phyloP scores from a whole-genome alignment of 257 asterid species.

The Solanum boliviense region DNA sequence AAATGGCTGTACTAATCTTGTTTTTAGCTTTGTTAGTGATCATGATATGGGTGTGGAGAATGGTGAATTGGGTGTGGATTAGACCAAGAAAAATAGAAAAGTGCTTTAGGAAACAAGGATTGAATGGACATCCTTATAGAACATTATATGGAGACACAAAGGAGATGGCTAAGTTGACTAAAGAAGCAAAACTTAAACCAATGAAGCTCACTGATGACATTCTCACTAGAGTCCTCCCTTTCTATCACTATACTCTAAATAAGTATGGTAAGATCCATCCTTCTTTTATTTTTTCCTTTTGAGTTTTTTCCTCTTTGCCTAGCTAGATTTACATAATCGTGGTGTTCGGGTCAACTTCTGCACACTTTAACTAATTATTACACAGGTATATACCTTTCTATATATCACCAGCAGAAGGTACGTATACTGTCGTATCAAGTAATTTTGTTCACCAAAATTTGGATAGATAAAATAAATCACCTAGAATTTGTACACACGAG shows the following conservation, averaged over 20 bases:
- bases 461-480: neutral
- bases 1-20: neutral
- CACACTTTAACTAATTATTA: neutral
- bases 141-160: constrained; percentile 36
- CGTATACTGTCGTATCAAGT: neutral
- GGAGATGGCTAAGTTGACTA: constrained; percentile 31
- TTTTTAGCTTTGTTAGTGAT: neutral
- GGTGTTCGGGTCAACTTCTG: neutral
- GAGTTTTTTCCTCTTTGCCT: neutral
- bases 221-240: constrained; percentile 29
- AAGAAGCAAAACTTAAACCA: constrained; percentile 27
- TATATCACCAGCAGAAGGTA: fast-evolving
- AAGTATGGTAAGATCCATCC: constrained; percentile 23
- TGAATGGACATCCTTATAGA: constrained; percentile 38
- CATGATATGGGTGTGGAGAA: constrained; percentile 17
- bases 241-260: constrained; percentile 20
- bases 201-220: constrained; percentile 30
- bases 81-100: constrained; percentile 33
- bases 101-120: constrained; percentile 33
- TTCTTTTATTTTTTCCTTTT: neutral
- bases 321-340: neutral
- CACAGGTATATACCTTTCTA: neutral
- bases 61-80: constrained; percentile 39
- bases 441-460: neutral
- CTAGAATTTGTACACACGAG: too few species aligned